Percentiles rank a stretch among this genome's conserved stretches.
phyloP scores from a whole-genome alignment of 805 yeast genomes.

The Candida silvatica region DNA sequence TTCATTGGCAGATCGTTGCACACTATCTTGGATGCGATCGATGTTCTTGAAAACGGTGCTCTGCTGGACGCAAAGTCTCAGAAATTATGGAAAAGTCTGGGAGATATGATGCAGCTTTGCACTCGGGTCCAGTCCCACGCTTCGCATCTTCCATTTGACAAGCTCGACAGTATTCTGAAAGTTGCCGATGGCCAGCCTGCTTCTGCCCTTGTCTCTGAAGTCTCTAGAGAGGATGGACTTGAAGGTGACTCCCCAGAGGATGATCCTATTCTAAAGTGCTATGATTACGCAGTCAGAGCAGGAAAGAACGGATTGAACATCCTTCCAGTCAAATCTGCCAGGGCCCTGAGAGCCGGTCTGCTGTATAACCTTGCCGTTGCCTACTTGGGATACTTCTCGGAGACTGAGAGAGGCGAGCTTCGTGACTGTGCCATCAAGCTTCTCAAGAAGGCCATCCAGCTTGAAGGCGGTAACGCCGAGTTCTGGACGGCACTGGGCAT shows the following conservation, averaged over 20 bases:
- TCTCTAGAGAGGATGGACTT: neutral
- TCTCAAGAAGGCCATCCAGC: constrained; percentile 59
- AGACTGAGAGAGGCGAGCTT: constrained; percentile 13
- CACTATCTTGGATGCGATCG: constrained; percentile 30
- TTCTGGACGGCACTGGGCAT: constrained; percentile 84
- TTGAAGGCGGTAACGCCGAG: constrained; percentile 60
- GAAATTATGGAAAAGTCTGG: constrained; percentile 58
- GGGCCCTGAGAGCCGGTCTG: constrained; percentile 43
- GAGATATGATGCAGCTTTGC: constrained; percentile 47
- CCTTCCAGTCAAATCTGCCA: constrained; percentile 30
- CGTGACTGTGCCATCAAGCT: constrained; percentile 46
- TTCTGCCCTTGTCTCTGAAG: neutral
- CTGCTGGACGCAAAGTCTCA: constrained; percentile 29
- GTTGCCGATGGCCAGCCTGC: neutral
- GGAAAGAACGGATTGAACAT: constrained; percentile 34
- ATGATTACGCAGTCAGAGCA: constrained; percentile 32
- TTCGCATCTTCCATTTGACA: constrained; percentile 37
- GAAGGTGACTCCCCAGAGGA: neutral
- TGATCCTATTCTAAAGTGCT: constrained; percentile 1
- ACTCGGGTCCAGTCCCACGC: constrained; percentile 47
- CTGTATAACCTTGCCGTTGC: constrained; percentile 69
- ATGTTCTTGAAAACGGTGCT: constrained; percentile 15
- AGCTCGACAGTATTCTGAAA: constrained; percentile 22
- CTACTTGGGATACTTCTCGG: constrained; percentile 38
- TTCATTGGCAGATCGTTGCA: constrained; percentile 60